Conservation (phyloP, 306 rosid species). For the Lagenaria siceraria region DNA sequence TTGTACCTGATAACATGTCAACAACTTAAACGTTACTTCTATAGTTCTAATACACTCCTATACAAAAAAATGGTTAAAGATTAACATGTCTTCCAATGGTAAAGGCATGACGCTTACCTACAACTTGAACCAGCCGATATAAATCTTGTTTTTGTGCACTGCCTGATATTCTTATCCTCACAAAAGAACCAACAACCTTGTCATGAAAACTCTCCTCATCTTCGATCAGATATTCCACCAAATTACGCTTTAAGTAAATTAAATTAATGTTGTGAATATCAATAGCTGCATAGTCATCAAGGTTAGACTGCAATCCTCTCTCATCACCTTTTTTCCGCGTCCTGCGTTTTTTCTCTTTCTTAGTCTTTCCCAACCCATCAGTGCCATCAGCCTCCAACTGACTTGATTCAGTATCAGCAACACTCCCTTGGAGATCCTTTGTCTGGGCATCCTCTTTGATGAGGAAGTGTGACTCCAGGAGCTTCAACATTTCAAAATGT, state of each 20-base stretch:
- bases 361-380: conserved; percentile 35
- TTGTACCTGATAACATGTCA: conserved; percentile 57
- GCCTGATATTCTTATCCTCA: conserved; percentile 95
- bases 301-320: conserved; percentile 68
- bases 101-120: conserved; percentile 42
- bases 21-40: neutral
- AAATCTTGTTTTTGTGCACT: conserved; percentile 96
- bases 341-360: conserved; percentile 76
- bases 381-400: conserved; percentile 76
- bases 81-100: neutral
- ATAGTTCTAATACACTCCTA: no score
- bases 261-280: conserved; percentile 82
- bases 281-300: conserved; percentile 93
- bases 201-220: conserved; percentile 63
- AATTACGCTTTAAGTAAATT: conserved; percentile 81
- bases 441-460: conserved; percentile 65
- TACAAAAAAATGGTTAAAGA: neutral
- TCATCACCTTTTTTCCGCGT: conserved; percentile 60
- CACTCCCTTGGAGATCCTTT: conserved; percentile 80
- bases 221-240: conserved; percentile 84
- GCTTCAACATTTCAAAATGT: conserved; percentile 98
- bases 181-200: conserved; percentile 76
- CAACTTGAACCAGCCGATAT: conserved; percentile 97
- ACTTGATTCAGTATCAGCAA: conserved; percentile 71
- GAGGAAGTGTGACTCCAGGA: conserved; percentile 92